Percentiles rank a stretch among this genome's conserved stretches.
Conservation (phyloP, 768 basidiomycete genomes). For the Boletales sp. region DNA sequence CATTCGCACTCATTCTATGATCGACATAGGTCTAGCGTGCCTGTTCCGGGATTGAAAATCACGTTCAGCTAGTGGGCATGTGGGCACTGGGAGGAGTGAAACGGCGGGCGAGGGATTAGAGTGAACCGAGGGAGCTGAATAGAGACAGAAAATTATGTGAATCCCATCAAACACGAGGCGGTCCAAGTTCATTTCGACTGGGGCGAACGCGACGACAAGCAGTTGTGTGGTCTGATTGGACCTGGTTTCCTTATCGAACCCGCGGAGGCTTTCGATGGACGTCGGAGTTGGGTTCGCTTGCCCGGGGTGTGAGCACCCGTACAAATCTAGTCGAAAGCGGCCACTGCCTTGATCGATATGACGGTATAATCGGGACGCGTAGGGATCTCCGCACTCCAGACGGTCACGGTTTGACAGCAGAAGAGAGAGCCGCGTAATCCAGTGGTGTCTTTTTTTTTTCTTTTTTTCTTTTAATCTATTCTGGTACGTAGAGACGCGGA, state of each 20-base stretch:
- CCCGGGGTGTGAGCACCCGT: too few relatives aligned
- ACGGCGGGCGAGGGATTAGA: not conserved
- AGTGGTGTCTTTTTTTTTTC: too few relatives aligned
- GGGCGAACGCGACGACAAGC: slow-evolving; percentile 1
- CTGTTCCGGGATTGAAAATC: not conserved
- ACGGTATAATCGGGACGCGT: too few relatives aligned
- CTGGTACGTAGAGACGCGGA: too few relatives aligned
- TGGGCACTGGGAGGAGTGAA: not conserved
- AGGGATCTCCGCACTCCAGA: too few relatives aligned
- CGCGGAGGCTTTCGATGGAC: not conserved
- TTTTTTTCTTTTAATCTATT: too few relatives aligned
- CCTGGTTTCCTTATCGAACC: not conserved
- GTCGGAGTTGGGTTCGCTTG: slow-evolving; percentile 3
- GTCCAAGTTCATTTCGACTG: slow-evolving; percentile 14
- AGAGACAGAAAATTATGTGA: not conserved
- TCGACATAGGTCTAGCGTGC: not conserved
- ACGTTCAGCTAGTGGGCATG: not conserved
- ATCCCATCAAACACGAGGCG: slow-evolving; percentile 22
- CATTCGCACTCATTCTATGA: not conserved
- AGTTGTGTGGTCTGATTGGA: slow-evolving; percentile 3
- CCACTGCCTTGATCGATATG: too few relatives aligned
- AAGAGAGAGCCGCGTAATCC: too few relatives aligned
- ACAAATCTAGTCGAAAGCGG: too few relatives aligned
- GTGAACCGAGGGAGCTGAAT: not conserved
- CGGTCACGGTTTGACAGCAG: too few relatives aligned